Evolutionary conservation across 78 protist species (phyloP).

Genomic region (Neovahlkampfia damariscottae): DNA sequence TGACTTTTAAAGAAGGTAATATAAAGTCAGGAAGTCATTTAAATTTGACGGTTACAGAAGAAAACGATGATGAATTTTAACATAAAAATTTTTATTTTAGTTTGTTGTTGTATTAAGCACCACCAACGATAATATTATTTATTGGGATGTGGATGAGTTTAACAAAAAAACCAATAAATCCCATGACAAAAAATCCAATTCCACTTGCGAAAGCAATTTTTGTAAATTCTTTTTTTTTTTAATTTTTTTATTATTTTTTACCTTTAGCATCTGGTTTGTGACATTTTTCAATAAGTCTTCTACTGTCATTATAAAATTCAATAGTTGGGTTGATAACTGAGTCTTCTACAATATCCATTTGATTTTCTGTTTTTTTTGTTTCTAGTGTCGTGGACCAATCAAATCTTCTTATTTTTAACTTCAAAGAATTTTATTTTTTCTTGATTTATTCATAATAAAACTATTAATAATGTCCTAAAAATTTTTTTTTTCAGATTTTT

Average conservation of each 20-base stretch:
- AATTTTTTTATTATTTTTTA: not conserved
- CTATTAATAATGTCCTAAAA: too few relatives aligned
- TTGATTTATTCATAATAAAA: too few relatives aligned
- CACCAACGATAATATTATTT: conserved; percentile 35
- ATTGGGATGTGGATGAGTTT: conserved; percentile 53
- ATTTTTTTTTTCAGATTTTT: too few relatives aligned
- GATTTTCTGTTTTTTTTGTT: not conserved
- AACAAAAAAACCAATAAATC: conserved; percentile 47
- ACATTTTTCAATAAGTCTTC: conserved; percentile 18
- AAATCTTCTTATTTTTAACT: too few relatives aligned
- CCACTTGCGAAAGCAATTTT: conserved; percentile 36
- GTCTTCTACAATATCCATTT: conserved; percentile 9
- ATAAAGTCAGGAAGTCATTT: not conserved
- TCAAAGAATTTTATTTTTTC: too few relatives aligned
- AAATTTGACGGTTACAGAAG: not conserved
- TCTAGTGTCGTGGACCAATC: too few relatives aligned
- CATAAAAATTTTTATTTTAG: not conserved
- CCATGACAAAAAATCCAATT: conserved; percentile 39
- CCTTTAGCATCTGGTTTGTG: conserved; percentile 40
- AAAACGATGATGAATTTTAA: not conserved
- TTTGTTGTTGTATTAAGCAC: not conserved
- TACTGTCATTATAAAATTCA: conserved; percentile 7
- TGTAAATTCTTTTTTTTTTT: conserved; percentile 27
- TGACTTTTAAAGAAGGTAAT: not conserved
- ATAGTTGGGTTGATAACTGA: not conserved